phyloP scores from a whole-genome alignment of 2,329 filamentous ascomycete genomes.

The Emergomyces orientalis region DNA sequence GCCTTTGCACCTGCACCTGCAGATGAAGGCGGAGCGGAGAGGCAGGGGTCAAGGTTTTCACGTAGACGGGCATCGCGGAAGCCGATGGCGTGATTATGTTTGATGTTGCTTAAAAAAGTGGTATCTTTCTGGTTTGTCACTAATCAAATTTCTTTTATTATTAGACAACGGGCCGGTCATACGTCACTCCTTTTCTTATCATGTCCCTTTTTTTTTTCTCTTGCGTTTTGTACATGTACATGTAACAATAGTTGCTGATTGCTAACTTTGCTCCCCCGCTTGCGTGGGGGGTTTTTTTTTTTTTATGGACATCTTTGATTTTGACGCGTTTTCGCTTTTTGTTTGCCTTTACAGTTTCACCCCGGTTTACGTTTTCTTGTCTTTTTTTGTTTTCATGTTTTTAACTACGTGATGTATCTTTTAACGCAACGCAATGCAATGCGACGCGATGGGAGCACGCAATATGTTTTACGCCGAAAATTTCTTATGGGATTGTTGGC shows the following conservation, averaged over 20 bases:
- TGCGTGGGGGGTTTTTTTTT: too few relatives aligned
- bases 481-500: neutral
- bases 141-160: too few relatives aligned
- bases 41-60: conserved; percentile 15
- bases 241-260: neutral
- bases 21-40: neutral
- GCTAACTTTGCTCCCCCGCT: too few relatives aligned
- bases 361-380: too few relatives aligned
- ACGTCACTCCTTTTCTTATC: too few relatives aligned
- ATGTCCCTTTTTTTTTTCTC: neutral
- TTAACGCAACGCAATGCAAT: neutral
- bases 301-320: too few relatives aligned
- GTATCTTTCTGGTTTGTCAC: too few relatives aligned
- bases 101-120: too few relatives aligned
- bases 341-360: too few relatives aligned
- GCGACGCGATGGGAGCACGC: neutral
- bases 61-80: conserved; percentile 14
- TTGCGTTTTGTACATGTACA: neutral
- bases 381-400: neutral
- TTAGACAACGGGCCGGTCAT: too few relatives aligned
- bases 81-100: neutral
- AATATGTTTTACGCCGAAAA: neutral
- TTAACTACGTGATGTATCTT: neutral
- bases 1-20: neutral
- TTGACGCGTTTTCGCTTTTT: too few relatives aligned